These are phyloP conservation scores for Warburgia ugandensis DNA, from an alignment of 164 flowering plant species.

Conservation along the genomic window DNA sequence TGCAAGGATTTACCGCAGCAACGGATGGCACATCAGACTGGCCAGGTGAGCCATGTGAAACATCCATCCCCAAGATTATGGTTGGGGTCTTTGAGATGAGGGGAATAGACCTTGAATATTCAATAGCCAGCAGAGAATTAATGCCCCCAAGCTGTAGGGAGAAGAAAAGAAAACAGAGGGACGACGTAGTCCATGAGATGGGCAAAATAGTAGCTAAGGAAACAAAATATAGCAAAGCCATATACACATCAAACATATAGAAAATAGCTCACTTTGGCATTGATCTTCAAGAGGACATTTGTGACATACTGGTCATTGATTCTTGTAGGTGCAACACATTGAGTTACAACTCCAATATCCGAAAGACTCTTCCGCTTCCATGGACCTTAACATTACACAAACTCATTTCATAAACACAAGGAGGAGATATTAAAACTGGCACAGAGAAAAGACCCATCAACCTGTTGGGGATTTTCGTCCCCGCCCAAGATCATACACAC, in stretches of 20 bases:
- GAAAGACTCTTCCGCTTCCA: conserved; percentile 79
- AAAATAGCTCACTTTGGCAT: conserved; percentile 52
- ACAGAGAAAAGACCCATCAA: conserved; percentile 7
- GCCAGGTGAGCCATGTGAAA: conserved; percentile 81
- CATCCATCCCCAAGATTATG: conserved; percentile 82
- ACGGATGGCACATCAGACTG: conserved; percentile 67
- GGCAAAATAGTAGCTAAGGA: not conserved
- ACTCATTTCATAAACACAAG: not conserved
- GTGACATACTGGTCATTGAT: too few relatives aligned
- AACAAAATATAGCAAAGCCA: not conserved
- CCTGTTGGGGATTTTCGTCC: too few relatives aligned
- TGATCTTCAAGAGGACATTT: conserved; percentile 81
- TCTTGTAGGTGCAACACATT: conserved; percentile 61
- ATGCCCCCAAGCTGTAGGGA: conserved; percentile 51
- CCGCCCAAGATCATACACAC: too few relatives aligned
- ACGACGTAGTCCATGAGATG: not conserved
- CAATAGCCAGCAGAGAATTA: conserved; percentile 65
- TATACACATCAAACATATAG: not conserved
- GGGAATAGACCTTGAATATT: conserved; percentile 46
- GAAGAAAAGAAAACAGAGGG: not conserved
- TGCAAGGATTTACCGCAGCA: conserved; percentile 57
- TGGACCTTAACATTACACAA: conserved; percentile 45
- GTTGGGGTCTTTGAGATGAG: conserved; percentile 55
- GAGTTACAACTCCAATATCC: conserved; percentile 57
- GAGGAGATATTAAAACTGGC: not conserved